These are phyloP conservation scores for Rubia yunnanensis DNA, from an alignment of 257 asterid genomes.

Conservation along the genomic window DNA sequence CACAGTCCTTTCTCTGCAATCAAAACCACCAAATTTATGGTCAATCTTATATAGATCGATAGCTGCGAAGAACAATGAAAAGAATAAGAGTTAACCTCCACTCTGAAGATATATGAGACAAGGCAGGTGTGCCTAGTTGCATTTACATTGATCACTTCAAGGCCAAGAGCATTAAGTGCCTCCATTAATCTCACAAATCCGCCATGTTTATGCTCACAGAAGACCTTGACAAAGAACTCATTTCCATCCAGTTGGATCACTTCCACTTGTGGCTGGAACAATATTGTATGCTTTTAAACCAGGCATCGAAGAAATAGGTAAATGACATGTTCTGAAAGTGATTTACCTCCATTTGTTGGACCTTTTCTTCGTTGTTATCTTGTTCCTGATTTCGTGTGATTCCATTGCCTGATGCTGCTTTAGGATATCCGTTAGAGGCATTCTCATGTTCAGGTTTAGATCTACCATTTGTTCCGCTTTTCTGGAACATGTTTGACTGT, in stretches of 20 bases:
- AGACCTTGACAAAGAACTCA: conserved; percentile 77
- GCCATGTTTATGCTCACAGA: conserved; percentile 73
- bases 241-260: conserved; percentile 72
- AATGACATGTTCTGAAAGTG: neutral
- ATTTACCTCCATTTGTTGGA: conserved; percentile 90
- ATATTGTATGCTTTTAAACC: neutral
- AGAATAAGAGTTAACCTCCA: conserved; percentile 40
- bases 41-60: neutral
- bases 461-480: conserved; percentile 23
- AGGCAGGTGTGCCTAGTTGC: conserved; percentile 77
- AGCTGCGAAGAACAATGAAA: neutral
- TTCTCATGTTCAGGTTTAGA: conserved; percentile 26
- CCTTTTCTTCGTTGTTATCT: conserved; percentile 34
- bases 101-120: conserved; percentile 79
- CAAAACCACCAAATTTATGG: neutral
- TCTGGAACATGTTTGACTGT: conserved; percentile 18
- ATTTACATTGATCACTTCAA: conserved; percentile 71
- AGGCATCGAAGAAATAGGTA: neutral
- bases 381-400: conserved; percentile 21
- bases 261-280: conserved; percentile 83
- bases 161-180: conserved; percentile 58
- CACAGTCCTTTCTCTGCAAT: conserved; percentile 51
- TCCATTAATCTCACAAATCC: conserved; percentile 74
- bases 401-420: conserved; percentile 23
- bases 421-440: conserved; percentile 22